These are phyloP conservation scores for Aspergillus heteromorphus DNA, from an alignment of 495 filamentous ascomycete species.

Conservation along the genomic window DNA sequence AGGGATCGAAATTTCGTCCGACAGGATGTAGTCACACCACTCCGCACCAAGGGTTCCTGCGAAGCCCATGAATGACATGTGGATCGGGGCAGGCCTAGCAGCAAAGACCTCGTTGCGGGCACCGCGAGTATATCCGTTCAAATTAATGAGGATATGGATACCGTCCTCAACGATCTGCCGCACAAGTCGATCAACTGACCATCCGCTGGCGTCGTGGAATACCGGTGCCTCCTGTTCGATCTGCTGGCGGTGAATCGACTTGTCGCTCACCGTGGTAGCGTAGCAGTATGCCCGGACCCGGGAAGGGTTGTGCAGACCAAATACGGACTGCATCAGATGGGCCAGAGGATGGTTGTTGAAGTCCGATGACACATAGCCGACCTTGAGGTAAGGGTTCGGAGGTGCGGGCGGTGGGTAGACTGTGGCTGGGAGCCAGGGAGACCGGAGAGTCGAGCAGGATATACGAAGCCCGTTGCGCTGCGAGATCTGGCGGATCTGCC, in stretches of 20 bases:
- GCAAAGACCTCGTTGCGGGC: constrained; percentile 98
- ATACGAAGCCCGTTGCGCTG: constrained; percentile 93
- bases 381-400: constrained; percentile 74
- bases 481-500: constrained; percentile 91
- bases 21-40: constrained; percentile 97
- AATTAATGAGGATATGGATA: constrained; percentile 93
- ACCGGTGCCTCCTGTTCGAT: constrained; percentile 93
- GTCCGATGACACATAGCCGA: constrained; percentile 96
- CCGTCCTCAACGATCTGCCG: constrained; percentile 86
- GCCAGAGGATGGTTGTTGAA: constrained; percentile 99
- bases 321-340: constrained; percentile 98
- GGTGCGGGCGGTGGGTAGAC: constrained; percentile 82
- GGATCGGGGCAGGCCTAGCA: constrained; percentile 87
- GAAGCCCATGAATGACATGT: constrained; percentile 99
- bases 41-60: constrained; percentile 94
- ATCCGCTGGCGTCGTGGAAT: constrained; percentile 82
- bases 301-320: constrained; percentile 75
- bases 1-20: constrained; percentile 84
- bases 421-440: constrained; percentile 76
- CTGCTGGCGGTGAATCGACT: constrained; percentile 84
- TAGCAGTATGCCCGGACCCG: constrained; percentile 88
- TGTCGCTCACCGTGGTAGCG: constrained; percentile 91
- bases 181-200: constrained; percentile 82
- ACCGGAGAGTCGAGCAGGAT: constrained; percentile 77
- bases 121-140: constrained; percentile 95